phyloP scores from a whole-genome alignment of 768 basidiomycete genomes.

The Collybia nuda region DNA sequence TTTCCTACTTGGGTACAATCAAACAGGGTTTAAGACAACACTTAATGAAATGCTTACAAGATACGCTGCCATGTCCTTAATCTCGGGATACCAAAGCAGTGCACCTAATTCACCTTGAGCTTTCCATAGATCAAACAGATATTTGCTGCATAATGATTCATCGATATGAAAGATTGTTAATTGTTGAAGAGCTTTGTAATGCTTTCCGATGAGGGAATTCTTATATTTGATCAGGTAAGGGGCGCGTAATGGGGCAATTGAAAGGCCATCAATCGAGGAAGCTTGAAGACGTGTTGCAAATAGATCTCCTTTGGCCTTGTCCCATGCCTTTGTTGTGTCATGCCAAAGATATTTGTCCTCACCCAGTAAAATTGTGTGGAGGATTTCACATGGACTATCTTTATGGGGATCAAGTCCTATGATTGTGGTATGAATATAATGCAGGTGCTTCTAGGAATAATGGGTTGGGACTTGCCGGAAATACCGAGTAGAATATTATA shows the following conservation, averaged over 20 bases:
- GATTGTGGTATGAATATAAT: too few species aligned
- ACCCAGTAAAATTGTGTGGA: constrained; percentile 43
- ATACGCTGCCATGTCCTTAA: constrained; percentile 23
- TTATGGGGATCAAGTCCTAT: constrained; percentile 39
- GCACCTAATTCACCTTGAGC: constrained; percentile 22
- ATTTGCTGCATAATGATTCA: constrained; percentile 21
- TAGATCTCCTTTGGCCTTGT: constrained; percentile 22
- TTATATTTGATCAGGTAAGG: constrained; percentile 32
- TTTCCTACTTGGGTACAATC: not conserved
- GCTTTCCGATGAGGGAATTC: constrained; percentile 29
- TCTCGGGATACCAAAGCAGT: constrained; percentile 35
- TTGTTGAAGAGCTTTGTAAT: constrained; percentile 27
- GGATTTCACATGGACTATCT: constrained; percentile 45
- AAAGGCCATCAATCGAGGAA: constrained; percentile 32
- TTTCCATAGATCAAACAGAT: constrained; percentile 23
- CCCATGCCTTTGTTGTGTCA: constrained; percentile 25
- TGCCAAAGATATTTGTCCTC: constrained; percentile 51
- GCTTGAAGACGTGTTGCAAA: constrained; percentile 21
- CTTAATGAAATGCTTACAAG: too few species aligned
- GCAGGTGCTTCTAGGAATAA: too few species aligned
- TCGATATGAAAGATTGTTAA: constrained; percentile 30
- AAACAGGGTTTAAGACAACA: constrained; percentile 1
- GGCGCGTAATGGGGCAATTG: constrained; percentile 24
- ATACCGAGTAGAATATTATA: constrained; percentile 19
- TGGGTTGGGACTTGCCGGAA: constrained; percentile 14